Percentiles rank a stretch among this genome's conserved stretches.
These are phyloP conservation scores for Chaetomiaceae sp. DNA, from an alignment of 2,329 filamentous ascomycete species.

Conservation along the genomic window DNA sequence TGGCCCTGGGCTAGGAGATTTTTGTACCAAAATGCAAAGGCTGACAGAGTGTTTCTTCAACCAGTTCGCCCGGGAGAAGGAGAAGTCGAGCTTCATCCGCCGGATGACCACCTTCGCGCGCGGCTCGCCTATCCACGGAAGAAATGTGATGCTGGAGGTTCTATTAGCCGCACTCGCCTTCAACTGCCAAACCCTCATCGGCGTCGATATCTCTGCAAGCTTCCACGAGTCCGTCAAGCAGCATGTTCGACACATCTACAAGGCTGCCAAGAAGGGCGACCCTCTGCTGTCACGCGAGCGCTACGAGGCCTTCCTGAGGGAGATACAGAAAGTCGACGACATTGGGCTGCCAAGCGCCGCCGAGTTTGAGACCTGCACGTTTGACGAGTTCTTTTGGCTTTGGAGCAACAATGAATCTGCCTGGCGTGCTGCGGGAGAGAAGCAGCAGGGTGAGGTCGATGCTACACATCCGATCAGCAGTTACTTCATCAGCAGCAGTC, in stretches of 20 bases:
- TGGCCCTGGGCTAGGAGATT: no score
- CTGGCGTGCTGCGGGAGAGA: slow-evolving; percentile 43
- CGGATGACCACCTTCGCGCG: slow-evolving; percentile 23
- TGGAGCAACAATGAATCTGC: slow-evolving; percentile 42
- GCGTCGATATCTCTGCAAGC: slow-evolving; percentile 18
- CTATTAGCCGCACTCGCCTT: slow-evolving; percentile 22
- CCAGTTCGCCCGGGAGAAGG: slow-evolving; percentile 20
- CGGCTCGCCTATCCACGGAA: slow-evolving; percentile 19
- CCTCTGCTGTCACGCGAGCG: slow-evolving; percentile 35
- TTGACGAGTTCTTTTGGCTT: slow-evolving; percentile 48
- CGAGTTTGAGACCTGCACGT: slow-evolving; percentile 41
- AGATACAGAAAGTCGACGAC: slow-evolving; percentile 43
- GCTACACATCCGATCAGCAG: slow-evolving; percentile 69
- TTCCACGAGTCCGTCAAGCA: slow-evolving; percentile 42
- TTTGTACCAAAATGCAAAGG: no score
- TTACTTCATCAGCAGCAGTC: slow-evolving; percentile 92
- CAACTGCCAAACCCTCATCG: slow-evolving; percentile 23
- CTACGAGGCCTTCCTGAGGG: slow-evolving; percentile 47
- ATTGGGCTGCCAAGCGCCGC: slow-evolving; percentile 21
- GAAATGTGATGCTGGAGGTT: slow-evolving; percentile 17
- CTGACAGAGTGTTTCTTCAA: slow-evolving; percentile 9
- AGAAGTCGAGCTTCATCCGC: slow-evolving; percentile 24
- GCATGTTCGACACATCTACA: slow-evolving; percentile 46
- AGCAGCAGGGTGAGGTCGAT: slow-evolving; percentile 47
- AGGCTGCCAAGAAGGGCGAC: slow-evolving; percentile 38